Conservation (phyloP, 2,329 filamentous ascomycete species). For the Myriosclerotinia duriaeana region DNA sequence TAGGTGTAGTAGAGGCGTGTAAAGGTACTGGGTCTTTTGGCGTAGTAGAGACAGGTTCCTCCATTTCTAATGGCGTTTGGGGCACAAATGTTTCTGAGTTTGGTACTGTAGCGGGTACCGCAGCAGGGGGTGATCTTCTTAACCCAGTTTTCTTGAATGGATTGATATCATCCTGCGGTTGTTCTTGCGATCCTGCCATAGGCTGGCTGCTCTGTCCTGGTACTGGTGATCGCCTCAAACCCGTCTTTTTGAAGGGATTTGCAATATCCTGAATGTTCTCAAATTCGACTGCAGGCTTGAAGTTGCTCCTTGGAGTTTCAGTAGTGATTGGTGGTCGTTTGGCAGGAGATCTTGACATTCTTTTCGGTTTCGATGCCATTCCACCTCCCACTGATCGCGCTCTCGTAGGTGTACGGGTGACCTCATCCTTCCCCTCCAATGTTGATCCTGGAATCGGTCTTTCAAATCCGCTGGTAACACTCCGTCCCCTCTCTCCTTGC, state of each 20-base stretch:
- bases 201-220: constrained; percentile 20
- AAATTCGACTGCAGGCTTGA: constrained; percentile 18
- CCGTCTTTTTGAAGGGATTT: constrained; percentile 38
- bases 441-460: constrained; percentile 21
- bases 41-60: constrained; percentile 17
- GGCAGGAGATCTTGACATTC: constrained; percentile 35
- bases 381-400: constrained; percentile 29
- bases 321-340: constrained; percentile 26
- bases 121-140: constrained; percentile 27
- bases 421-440: constrained; percentile 11
- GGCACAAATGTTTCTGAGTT: background rate
- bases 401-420: constrained; percentile 25
- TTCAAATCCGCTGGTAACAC: constrained; percentile 27
- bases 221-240: constrained; percentile 34
- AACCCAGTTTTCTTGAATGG: constrained; percentile 28
- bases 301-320: constrained; percentile 23
- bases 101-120: background rate
- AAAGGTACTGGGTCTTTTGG: constrained; percentile 27
- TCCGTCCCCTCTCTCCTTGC: constrained; percentile 25
- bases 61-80: background rate
- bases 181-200: constrained; percentile 11
- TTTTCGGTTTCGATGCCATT: constrained; percentile 36
- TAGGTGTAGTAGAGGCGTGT: constrained; percentile 24
- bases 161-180: constrained; percentile 23
- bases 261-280: constrained; percentile 23